Base-by-base conservation (phyloP, 768 basidiomycete genomes). In the Tylopilus subfusipes region DNA sequence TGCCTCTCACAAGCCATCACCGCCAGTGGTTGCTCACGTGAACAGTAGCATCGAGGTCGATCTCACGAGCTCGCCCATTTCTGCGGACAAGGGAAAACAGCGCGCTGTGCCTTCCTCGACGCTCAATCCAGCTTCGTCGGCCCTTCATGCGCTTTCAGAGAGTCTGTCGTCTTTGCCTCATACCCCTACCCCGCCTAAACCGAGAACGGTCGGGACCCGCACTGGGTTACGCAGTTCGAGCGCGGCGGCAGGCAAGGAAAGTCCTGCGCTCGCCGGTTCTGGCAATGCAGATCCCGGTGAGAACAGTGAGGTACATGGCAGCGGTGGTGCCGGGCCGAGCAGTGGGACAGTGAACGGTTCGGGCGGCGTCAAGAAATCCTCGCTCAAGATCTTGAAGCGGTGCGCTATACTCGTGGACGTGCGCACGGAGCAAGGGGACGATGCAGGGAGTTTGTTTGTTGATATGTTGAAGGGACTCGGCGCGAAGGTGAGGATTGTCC, bases 321-420 rank as follows among this genome's bases (percentile, higher is more conserved):
- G 65, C 30, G 57, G 42, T 27, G 61, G 62, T 60, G 12, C 49
- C 25, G 61, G 68, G 4, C 52, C 60, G 1, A 51, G 36, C 48
- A 50, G n/a, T 16, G 34, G 47, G 18, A 58, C 60, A 31, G 71
- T 66, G 45, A 62, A 65, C 22, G 55, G 39, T 18, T 59, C 63
- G 2, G 44, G 63, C 53, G 55, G 67, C 59, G 22, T 70, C 71
- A 65, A 59, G 62, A 67, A 66, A 38, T 56, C 63, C 22, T 54
- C 63, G 22, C 64, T 85, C 56, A 80, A 79, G 47, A 76, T 88
- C 33, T 73, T 95, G 55, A 83, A 84, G 52, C 81, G 83, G 13
- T 93, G 92, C 52, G 78, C 80, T 2, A 84, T 93, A 10, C 94
- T 90, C 62, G 92, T 95, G 45, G 93, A 95, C 64, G 90, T 96